A percentile compares a stretch with the other conserved stretches of the same genome.
These are phyloP conservation scores for Ceratocystis huliohia DNA, from an alignment of 2,329 filamentous ascomycete species.

Conservation along the genomic window DNA sequence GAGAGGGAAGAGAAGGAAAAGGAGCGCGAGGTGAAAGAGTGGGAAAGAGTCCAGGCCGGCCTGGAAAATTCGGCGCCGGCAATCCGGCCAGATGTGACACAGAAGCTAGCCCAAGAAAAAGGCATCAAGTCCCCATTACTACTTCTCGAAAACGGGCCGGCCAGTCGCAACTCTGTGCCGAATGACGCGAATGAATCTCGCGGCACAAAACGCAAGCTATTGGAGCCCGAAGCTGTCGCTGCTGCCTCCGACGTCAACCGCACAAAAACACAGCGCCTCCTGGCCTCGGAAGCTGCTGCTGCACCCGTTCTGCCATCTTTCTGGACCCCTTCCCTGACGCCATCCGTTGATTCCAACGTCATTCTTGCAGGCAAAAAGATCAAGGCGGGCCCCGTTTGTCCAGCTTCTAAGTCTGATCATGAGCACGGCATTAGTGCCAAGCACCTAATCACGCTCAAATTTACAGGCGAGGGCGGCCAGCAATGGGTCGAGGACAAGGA, in stretches of 20 bases:
- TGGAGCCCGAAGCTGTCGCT: constrained; percentile 50
- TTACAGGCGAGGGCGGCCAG: constrained; percentile 53
- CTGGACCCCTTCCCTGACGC: constrained; percentile 81
- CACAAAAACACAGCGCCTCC: constrained; percentile 52
- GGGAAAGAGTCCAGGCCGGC: constrained; percentile 74
- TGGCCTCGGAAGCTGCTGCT: constrained; percentile 59
- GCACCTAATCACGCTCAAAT: constrained; percentile 60
- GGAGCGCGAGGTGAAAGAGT: constrained; percentile 60
- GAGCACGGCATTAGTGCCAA: constrained; percentile 69
- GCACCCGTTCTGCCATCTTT: constrained; percentile 70
- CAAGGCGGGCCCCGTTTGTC: constrained; percentile 63
- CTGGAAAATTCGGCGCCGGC: constrained; percentile 29
- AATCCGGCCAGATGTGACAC: constrained; percentile 24
- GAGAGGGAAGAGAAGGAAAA: constrained; percentile 43
- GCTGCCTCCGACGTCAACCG: constrained; percentile 59
- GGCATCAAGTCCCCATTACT: background rate
- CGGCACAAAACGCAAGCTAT: constrained; percentile 58
- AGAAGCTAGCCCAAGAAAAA: constrained; percentile 14
- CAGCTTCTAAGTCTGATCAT: constrained; percentile 52
- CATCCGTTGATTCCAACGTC: constrained; percentile 35
- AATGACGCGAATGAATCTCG: constrained; percentile 11
- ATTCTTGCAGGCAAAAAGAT: constrained; percentile 46
- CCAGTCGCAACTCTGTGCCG: background rate
- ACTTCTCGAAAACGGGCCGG: background rate
- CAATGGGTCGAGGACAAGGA: background rate